Evolutionary conservation across 176 grass and related monocot species (phyloP), one percentile per base, ranked within the genome.

Genomic region (Otatea glauca): DNA sequence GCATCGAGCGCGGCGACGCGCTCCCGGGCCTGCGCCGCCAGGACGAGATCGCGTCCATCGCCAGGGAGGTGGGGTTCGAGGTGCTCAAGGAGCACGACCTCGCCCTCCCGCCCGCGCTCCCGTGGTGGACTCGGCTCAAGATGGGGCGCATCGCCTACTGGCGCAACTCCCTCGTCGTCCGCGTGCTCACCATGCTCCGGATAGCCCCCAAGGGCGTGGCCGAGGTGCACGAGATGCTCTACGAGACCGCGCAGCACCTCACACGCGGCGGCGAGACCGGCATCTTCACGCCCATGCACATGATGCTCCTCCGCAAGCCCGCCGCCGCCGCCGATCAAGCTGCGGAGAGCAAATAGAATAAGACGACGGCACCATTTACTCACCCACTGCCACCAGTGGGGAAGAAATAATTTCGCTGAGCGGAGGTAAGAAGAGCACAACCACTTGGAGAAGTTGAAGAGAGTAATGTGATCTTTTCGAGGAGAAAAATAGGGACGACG

Each of bases 181-280:
- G 92, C 81, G 89, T 88, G 29, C 96, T 98, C 85, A 87, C 96
- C 81, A 6, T 91, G 80, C 93, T 98, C 79, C 89, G 96, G 43
- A 84, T 98, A 35, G 96, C 96, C 0, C 96, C 96, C 34, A 98
- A 95, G 85, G 96, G 96, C 44, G 96, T 98, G 10, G 74, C 75
- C 14, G 96, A 98, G 82, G 96, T 98, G 34, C 96, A 98, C 86
- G 93, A 98, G 89, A 98, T 98, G 96, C 89, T 98, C 43, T 98
- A 84, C 86, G 96, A 95, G 86, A 98, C 96, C 61, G 96, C 96
- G 43, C 87, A 85, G 70, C 91, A 98, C 89, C 91, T 98, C 75
- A 88, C 93, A 24, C 70, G 55, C 23, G 96, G 96, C 24, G 96
- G 96, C 6, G 93, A 98, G 75, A 98, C 87, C 41, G 96, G 93